These are phyloP conservation scores for Colletotrichum australisinense DNA, from an alignment of 2,329 filamentous ascomycete genomes.

Conservation along the genomic window DNA sequence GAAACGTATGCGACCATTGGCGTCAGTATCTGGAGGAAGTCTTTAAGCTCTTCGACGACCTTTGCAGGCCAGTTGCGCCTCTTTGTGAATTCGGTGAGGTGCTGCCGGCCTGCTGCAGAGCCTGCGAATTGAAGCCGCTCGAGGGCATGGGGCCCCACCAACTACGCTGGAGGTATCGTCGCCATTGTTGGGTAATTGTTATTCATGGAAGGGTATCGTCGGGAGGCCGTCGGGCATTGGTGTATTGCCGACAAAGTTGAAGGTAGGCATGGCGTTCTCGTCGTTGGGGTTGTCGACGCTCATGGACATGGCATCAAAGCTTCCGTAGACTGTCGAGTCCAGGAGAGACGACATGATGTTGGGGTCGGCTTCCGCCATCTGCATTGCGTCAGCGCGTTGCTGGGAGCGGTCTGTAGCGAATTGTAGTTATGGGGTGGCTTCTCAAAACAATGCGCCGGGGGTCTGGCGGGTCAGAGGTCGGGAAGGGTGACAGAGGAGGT, in stretches of 20 bases:
- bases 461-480: constrained; percentile 13
- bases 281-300: constrained; percentile 49
- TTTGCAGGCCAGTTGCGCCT: constrained; percentile 85
- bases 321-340: constrained; percentile 49
- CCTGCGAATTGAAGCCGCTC: constrained; percentile 45
- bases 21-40: constrained; percentile 90
- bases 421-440: neutral
- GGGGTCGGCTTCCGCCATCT: constrained; percentile 43
- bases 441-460: constrained; percentile 17
- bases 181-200: constrained; percentile 30
- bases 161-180: constrained; percentile 44
- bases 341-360: constrained; percentile 59
- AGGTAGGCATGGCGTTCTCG: constrained; percentile 41
- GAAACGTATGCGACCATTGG: constrained; percentile 86
- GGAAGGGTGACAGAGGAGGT: neutral
- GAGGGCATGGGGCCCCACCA: constrained; percentile 56
- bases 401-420: constrained; percentile 6
- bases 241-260: constrained; percentile 42
- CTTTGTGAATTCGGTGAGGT: constrained; percentile 71
- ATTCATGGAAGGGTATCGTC: constrained; percentile 28
- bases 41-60: constrained; percentile 89
- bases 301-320: constrained; percentile 55
- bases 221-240: constrained; percentile 36
- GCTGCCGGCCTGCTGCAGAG: constrained; percentile 49
- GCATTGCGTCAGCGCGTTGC: constrained; percentile 34